A percentile compares a stretch with the other conserved stretches of the same genome.
These are phyloP conservation scores for Penicillium sclerotigenum DNA, from an alignment of 2,329 filamentous ascomycete species.

Conservation along the genomic window DNA sequence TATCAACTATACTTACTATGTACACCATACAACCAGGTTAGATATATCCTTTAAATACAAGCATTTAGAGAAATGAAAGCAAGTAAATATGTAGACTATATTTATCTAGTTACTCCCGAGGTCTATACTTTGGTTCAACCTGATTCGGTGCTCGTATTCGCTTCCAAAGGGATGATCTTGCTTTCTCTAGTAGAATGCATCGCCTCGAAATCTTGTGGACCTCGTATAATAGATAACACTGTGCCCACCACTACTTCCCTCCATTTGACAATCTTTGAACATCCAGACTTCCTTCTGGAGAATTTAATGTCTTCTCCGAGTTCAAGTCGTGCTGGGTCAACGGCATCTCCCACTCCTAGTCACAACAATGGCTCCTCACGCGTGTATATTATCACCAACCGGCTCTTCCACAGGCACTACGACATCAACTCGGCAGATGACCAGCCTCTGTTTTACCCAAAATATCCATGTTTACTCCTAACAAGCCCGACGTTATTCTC, in stretches of 20 bases:
- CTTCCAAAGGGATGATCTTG: neutral
- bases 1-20: neutral
- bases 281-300: neutral
- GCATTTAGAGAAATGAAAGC: neutral
- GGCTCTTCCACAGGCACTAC: slow-evolving; percentile 13
- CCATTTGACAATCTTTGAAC: neutral
- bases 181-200: neutral
- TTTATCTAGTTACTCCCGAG: neutral
- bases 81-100: neutral
- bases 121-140: neutral
- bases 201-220: neutral
- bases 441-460: slow-evolving; percentile 9
- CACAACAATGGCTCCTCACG: slow-evolving; percentile 4
- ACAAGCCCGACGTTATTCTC: slow-evolving; percentile 17
- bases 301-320: slow-evolving; percentile 5
- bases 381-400: slow-evolving; percentile 11
- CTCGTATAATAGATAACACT: neutral
- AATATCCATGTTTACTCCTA: slow-evolving; percentile 12
- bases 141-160: neutral
- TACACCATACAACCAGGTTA: neutral
- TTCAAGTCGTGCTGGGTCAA: slow-evolving; percentile 9
- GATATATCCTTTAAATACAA: neutral
- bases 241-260: neutral
- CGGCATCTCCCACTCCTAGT: slow-evolving; percentile 5
- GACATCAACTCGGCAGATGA: slow-evolving; percentile 14